Conservation (phyloP, 2,329 filamentous ascomycete species). For the Colletotrichum viniferum region DNA sequence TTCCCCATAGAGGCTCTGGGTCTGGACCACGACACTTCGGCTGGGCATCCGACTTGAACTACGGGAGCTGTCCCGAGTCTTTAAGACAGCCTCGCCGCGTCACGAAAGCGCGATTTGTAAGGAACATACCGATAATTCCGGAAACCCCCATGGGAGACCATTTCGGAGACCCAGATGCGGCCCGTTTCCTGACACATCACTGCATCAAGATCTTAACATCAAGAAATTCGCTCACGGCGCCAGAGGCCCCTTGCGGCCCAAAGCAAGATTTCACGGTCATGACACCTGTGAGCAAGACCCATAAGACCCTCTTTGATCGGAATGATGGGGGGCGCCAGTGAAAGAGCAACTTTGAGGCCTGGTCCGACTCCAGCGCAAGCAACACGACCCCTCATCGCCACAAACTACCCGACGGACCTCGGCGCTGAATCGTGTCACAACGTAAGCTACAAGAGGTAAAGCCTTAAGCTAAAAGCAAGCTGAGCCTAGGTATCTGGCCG, state of each 20-base stretch:
- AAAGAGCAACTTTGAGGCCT: not conserved
- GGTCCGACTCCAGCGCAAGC: not conserved
- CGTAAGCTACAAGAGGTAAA: not conserved
- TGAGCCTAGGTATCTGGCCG: not conserved
- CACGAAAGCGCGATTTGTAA: not conserved
- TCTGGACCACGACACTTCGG: not conserved
- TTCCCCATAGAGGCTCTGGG: not conserved
- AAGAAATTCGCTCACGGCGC: not conserved
- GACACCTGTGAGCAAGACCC: not conserved
- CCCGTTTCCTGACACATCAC: not conserved
- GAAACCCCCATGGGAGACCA: not conserved
- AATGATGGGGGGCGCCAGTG: not conserved
- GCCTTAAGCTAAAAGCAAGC: not conserved
- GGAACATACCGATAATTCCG: not conserved
- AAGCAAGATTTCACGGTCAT: not conserved
- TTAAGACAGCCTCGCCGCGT: not conserved
- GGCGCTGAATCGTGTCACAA: not conserved
- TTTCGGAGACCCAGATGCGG: not conserved
- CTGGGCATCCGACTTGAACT: not conserved
- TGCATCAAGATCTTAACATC: not conserved
- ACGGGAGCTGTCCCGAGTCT: not conserved
- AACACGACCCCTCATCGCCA: conserved; percentile 40
- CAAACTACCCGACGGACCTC: not conserved
- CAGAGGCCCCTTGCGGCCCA: not conserved
- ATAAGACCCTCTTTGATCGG: not conserved